These are phyloP conservation scores for Colletotrichum sansevieriae DNA, from an alignment of 2,329 filamentous ascomycete genomes.

Conservation along the genomic window DNA sequence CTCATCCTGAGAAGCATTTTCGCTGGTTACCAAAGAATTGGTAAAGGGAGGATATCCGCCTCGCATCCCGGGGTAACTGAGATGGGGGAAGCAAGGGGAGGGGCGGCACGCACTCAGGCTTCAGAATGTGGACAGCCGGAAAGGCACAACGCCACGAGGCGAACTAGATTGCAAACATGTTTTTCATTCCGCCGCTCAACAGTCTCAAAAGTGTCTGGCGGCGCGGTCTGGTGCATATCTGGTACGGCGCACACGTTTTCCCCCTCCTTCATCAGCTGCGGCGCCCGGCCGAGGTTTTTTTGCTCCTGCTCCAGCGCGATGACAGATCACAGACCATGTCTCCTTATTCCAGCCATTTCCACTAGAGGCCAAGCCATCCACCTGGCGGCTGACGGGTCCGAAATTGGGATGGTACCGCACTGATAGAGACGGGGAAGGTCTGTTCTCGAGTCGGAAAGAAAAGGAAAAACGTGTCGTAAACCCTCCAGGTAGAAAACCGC, in stretches of 20 bases:
- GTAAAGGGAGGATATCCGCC: conserved; percentile 18
- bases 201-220: conserved; percentile 33
- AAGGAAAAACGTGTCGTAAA: conserved; percentile 5
- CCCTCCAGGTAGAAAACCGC: conserved; percentile 12
- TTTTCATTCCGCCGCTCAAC: conserved; percentile 27
- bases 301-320: neutral
- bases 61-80: neutral
- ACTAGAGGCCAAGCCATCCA: conserved; percentile 3
- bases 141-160: conserved; percentile 37
- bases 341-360: conserved; percentile 21
- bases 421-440: neutral
- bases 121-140: conserved; percentile 18
- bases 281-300: neutral
- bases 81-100: conserved; percentile 15
- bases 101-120: conserved; percentile 25
- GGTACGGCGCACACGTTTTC: conserved; percentile 18
- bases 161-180: conserved; percentile 27
- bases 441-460: conserved; percentile 13
- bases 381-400: conserved; percentile 22
- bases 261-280: neutral
- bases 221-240: conserved; percentile 26
- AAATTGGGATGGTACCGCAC: conserved; percentile 4
- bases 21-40: conserved; percentile 29
- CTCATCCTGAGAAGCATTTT: conserved; percentile 8
- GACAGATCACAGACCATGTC: conserved; percentile 12